A percentile compares a stretch with the other conserved stretches of the same genome.
Evolutionary conservation across 352 stramenopile species (phyloP).

Genomic region (Pythium scleroteichum): DNA sequence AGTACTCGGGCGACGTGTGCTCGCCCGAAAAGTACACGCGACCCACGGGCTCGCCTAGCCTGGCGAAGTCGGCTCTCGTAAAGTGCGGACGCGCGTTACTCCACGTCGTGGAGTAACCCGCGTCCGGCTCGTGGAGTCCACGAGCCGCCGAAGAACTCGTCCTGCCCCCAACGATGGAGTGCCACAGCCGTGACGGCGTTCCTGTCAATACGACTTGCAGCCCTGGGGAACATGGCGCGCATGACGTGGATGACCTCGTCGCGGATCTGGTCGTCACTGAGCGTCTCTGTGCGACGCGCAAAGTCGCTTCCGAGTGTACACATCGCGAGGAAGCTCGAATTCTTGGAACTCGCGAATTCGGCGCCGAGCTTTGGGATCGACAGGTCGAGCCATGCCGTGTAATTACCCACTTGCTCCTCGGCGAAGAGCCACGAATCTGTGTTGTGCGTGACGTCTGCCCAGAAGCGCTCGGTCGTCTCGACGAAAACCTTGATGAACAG

Average conservation of each 20-base stretch:
- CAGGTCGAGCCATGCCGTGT: constrained; percentile 1
- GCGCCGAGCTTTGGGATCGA: constrained; percentile 2
- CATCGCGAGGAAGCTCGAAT: not conserved
- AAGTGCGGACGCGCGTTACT: constrained; percentile 10
- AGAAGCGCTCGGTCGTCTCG: constrained; percentile 4
- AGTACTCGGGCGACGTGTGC: constrained; percentile 17
- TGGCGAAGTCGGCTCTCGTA: constrained; percentile 1
- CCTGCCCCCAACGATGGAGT: constrained; percentile 4
- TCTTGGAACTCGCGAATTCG: not conserved
- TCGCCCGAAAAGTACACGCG: constrained; percentile 18
- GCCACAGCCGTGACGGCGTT: constrained; percentile 7
- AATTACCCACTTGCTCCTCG: not conserved
- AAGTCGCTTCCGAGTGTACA: constrained; percentile 1
- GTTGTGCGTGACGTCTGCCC: not conserved
- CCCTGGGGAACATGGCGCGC: constrained; percentile 14
- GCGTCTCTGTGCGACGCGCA: not conserved
- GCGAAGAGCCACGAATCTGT: constrained; percentile 3
- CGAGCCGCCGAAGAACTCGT: constrained; percentile 15
- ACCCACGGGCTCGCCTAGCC: constrained; percentile 10
- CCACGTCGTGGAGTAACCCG: too few relatives aligned
- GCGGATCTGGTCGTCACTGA: not conserved
- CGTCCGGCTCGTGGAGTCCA: too few relatives aligned
- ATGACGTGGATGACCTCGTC: constrained; percentile 15
- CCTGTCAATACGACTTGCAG: not conserved
- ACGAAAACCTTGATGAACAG: constrained; percentile 11